These are phyloP conservation scores for Pestalotiopsis sp. DNA, from an alignment of 2,329 filamentous ascomycete species.

Conservation along the genomic window DNA sequence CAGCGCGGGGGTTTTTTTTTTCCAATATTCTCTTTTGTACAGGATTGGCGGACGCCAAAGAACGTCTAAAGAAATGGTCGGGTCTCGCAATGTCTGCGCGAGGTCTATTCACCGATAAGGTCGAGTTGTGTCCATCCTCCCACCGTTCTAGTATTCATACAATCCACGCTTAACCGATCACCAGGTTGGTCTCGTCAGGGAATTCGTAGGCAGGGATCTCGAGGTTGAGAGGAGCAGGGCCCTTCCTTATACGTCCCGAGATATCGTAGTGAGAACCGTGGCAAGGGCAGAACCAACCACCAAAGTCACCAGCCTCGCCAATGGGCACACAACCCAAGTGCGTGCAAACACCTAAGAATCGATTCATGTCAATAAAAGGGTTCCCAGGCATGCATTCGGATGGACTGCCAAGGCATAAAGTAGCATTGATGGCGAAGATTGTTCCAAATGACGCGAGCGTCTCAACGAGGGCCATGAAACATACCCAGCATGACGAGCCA, in stretches of 20 bases:
- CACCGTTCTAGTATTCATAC: slow-evolving; percentile 33
- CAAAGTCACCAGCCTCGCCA: slow-evolving; percentile 95
- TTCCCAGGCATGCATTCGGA: neutral
- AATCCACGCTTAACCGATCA: slow-evolving; percentile 78
- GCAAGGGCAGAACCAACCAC: slow-evolving; percentile 99
- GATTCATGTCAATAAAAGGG: slow-evolving; percentile 17
- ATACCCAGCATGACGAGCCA: slow-evolving; percentile 98
- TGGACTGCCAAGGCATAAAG: neutral
- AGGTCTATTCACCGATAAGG: slow-evolving; percentile 27
- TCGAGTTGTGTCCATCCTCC: slow-evolving; percentile 15
- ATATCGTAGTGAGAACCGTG: slow-evolving; percentile 99
- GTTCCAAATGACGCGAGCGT: neutral
- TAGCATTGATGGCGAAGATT: neutral
- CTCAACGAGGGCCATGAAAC: slow-evolving; percentile 27
- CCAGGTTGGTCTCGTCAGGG: slow-evolving; percentile 81
- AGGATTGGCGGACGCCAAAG: slow-evolving; percentile 29
- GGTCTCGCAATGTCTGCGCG: slow-evolving; percentile 28
- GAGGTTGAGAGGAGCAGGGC: slow-evolving; percentile 95
- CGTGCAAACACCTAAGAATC: slow-evolving; percentile 83
- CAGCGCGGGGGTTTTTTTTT: slow-evolving; percentile 7
- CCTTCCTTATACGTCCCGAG: slow-evolving; percentile 96
- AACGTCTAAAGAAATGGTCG: slow-evolving; percentile 32
- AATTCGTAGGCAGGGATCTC: slow-evolving; percentile 94
- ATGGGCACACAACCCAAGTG: slow-evolving; percentile 99
- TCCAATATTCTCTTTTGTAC: slow-evolving; percentile 34